Conservation (phyloP, 495 filamentous ascomycete species). For the Neurospora sp. region DNA sequence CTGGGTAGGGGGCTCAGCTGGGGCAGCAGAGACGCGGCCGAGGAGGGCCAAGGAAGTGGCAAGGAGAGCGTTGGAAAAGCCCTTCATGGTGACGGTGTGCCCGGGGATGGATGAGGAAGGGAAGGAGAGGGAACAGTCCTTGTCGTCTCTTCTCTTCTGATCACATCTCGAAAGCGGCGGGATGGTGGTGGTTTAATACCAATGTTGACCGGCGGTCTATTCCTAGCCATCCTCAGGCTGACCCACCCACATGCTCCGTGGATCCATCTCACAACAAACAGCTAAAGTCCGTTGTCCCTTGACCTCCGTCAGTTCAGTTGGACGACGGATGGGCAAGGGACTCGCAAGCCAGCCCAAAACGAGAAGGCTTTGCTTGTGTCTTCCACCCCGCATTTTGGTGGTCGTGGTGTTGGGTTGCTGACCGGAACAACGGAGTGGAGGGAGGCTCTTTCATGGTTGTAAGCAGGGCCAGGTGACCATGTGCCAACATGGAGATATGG, state of each 20-base stretch:
- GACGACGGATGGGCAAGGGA: background rate
- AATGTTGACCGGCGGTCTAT: background rate
- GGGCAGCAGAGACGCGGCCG: conserved; percentile 18
- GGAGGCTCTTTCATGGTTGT: background rate
- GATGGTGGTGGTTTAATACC: background rate
- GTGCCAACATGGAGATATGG: conserved; percentile 12
- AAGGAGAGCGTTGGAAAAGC: conserved; percentile 8
- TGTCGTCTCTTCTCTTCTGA: background rate
- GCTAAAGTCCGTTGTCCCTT: background rate
- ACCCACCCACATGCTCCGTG: background rate
- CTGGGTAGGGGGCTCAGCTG: conserved; percentile 19
- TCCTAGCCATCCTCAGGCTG: background rate
- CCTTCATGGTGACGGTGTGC: conserved; percentile 19
- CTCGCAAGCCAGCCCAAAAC: background rate
- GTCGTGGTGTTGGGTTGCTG: background rate
- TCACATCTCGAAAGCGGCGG: background rate
- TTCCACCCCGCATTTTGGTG: background rate
- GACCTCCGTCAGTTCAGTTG: background rate
- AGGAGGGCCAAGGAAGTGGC: conserved; percentile 14
- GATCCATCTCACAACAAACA: background rate
- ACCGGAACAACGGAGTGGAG: background rate
- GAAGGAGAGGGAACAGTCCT: background rate
- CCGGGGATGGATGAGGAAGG: background rate
- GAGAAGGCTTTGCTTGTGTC: background rate
- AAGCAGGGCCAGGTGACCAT: conserved; percentile 12